Conservation (phyloP, 495 filamentous ascomycete genomes). For the Usnea hakonensis region DNA sequence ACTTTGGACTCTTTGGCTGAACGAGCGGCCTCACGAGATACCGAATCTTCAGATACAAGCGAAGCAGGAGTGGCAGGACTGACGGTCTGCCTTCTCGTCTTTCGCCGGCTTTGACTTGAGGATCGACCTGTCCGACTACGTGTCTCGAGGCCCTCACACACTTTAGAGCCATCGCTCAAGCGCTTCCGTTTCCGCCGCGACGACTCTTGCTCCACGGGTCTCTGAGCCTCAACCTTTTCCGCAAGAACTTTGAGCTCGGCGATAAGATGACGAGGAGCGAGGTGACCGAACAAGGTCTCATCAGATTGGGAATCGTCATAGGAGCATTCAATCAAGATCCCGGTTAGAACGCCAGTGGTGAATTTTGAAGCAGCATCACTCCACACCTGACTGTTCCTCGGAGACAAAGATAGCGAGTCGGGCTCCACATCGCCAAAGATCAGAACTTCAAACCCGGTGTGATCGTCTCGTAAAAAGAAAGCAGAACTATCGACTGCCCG, state of each 20-base stretch:
- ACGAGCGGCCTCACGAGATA: not conserved
- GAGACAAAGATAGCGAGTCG: constrained; percentile 70
- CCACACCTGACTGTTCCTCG: constrained; percentile 78
- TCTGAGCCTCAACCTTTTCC: constrained; percentile 46
- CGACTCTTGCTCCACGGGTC: constrained; percentile 18
- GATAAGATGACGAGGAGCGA: constrained; percentile 72
- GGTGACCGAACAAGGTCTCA: constrained; percentile 74
- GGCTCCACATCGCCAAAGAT: constrained; percentile 96
- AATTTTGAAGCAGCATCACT: constrained; percentile 77
- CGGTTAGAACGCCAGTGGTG: constrained; percentile 54
- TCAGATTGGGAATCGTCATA: constrained; percentile 72
- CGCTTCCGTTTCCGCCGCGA: constrained; percentile 24
- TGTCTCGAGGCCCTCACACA: constrained; percentile 9
- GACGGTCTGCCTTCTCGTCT: constrained; percentile 14
- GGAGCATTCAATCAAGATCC: constrained; percentile 92
- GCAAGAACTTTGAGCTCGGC: constrained; percentile 70
- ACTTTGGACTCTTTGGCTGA: not conserved
- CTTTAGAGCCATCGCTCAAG: constrained; percentile 13
- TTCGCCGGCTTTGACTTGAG: constrained; percentile 14
- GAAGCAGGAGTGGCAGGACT: constrained; percentile 18
- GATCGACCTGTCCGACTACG: constrained; percentile 8
- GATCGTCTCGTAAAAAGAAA: constrained; percentile 76
- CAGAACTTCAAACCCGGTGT: constrained; percentile 65
- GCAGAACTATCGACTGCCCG: constrained; percentile 78
- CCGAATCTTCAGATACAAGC: constrained; percentile 10